Conservation (phyloP, 2,329 filamentous ascomycete species). For the Emydomyces testavorans region DNA sequence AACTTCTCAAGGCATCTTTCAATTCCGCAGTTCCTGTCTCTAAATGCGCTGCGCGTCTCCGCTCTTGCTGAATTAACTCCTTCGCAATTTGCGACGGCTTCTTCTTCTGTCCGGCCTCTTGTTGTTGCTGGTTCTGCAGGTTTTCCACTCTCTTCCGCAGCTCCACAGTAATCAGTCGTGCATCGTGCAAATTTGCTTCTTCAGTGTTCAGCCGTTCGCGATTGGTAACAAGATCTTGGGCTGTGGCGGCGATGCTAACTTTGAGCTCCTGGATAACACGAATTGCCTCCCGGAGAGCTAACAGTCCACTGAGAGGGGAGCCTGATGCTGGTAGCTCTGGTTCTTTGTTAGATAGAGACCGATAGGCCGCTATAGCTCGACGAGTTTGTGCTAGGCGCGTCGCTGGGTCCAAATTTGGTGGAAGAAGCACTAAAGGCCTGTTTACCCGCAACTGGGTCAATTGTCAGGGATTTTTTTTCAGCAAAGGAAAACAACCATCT, state of each 20-base stretch:
- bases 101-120: slow-evolving; percentile 27
- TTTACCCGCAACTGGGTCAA: slow-evolving; percentile 25
- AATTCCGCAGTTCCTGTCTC: slow-evolving; percentile 50
- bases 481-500: background rate
- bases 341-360: slow-evolving; percentile 48
- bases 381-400: slow-evolving; percentile 38
- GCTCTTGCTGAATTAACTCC: slow-evolving; percentile 52
- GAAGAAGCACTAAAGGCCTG: slow-evolving; percentile 23
- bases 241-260: slow-evolving; percentile 41
- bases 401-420: slow-evolving; percentile 22
- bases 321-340: slow-evolving; percentile 55
- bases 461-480: background rate
- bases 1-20: slow-evolving; percentile 53
- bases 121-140: slow-evolving; percentile 46
- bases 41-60: slow-evolving; percentile 48
- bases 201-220: slow-evolving; percentile 35
- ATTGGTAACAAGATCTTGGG: slow-evolving; percentile 30
- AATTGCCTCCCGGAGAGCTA: slow-evolving; percentile 58
- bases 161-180: slow-evolving; percentile 36
- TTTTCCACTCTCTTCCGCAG: slow-evolving; percentile 48
- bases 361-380: slow-evolving; percentile 53
- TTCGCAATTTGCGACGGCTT: slow-evolving; percentile 50
- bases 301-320: slow-evolving; percentile 58
- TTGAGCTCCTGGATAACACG: slow-evolving; percentile 54
- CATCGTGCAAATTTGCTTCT: slow-evolving; percentile 39